These are phyloP conservation scores for Pyrenopolyporus hunteri DNA, from an alignment of 495 filamentous ascomycete genomes.

Conservation along the genomic window DNA sequence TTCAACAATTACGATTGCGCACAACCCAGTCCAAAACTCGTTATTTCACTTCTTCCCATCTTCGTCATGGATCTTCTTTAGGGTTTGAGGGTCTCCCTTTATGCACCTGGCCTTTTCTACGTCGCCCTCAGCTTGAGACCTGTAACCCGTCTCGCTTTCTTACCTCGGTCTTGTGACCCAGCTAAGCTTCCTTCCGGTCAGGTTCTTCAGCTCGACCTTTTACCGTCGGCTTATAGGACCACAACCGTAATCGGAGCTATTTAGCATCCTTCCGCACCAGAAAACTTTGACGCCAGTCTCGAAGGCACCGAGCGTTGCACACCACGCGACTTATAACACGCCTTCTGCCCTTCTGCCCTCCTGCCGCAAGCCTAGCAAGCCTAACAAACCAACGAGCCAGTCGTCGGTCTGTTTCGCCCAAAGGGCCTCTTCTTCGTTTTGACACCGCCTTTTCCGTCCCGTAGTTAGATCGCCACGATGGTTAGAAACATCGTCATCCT, in stretches of 20 bases:
- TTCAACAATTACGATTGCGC: conserved; percentile 21
- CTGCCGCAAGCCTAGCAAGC: no score
- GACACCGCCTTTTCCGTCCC: conserved; percentile 21
- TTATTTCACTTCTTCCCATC: conserved; percentile 13
- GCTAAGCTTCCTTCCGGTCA: not conserved
- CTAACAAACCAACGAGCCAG: not conserved
- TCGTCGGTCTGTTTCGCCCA: conserved; percentile 1
- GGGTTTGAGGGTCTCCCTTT: conserved; percentile 14
- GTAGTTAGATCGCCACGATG: conserved; percentile 60
- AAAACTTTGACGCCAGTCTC: conserved; percentile 16
- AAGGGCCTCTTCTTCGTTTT: not conserved
- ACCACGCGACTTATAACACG: conserved; percentile 1
- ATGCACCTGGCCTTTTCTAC: conserved; percentile 2
- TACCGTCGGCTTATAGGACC: conserved; percentile 17
- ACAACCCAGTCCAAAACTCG: conserved; percentile 32
- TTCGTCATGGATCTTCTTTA: conserved; percentile 42
- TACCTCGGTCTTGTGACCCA: conserved; percentile 16
- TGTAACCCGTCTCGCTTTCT: conserved; percentile 6
- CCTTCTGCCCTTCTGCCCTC: not conserved
- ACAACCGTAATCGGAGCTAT: conserved; percentile 40
- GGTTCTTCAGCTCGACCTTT: conserved; percentile 7
- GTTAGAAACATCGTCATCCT: conserved; percentile 96
- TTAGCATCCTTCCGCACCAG: conserved; percentile 20
- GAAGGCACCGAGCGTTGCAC: not conserved
- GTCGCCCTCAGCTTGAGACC: conserved; percentile 16